phyloP scores from a whole-genome alignment of 78 protist genomes.

The Dictyostelium firmibasis region DNA sequence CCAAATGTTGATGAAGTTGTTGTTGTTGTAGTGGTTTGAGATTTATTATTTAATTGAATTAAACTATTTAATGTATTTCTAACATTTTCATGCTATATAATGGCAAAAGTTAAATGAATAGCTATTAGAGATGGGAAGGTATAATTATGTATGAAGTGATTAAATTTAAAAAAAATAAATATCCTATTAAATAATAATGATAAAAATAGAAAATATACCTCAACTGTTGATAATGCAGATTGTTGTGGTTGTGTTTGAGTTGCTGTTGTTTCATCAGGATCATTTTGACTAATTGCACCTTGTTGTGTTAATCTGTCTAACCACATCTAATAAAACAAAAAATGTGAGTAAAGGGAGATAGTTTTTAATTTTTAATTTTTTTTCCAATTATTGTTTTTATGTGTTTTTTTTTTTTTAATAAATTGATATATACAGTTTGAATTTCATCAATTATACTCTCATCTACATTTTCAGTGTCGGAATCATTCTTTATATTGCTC shows the following conservation, averaged over 20 bases:
- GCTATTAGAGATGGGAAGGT: not conserved
- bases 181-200: no score
- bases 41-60: slow-evolving; percentile 10
- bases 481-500: not conserved
- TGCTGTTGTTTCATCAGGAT: not conserved
- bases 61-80: slow-evolving; percentile 34
- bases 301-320: slow-evolving; percentile 26
- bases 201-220: not conserved
- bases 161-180: no score
- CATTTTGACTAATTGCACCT: slow-evolving; percentile 11
- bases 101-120: not conserved
- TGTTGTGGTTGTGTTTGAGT: not conserved
- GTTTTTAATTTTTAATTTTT: not conserved
- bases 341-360: not conserved
- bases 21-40: not conserved
- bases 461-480: slow-evolving; percentile 7
- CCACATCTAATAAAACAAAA: slow-evolving; percentile 16
- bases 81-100: not conserved
- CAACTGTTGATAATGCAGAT: not conserved
- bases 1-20: slow-evolving; percentile 1
- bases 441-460: slow-evolving; percentile 27
- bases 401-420: no score
- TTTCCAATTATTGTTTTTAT: not conserved
- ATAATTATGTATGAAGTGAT: no score
- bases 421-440: slow-evolving; percentile 15